Percentiles rank a stretch among this genome's conserved stretches.
These are phyloP conservation scores for Botrytis elliptica DNA, from an alignment of 2,329 filamentous ascomycete species.

Conservation along the genomic window DNA sequence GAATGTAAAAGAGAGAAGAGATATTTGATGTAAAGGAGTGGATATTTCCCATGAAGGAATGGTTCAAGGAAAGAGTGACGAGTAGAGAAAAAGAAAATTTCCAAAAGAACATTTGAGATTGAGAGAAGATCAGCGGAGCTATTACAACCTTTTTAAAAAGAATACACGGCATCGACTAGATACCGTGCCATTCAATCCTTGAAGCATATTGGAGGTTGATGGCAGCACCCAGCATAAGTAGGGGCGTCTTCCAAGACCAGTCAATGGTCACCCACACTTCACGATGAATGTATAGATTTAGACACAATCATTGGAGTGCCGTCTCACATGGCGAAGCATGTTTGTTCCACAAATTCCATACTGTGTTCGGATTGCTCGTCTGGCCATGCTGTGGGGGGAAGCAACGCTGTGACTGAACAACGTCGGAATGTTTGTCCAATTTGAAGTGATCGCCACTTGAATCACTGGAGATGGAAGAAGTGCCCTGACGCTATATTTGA, in stretches of 20 bases:
- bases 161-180: conserved; percentile 5
- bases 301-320: conserved; percentile 2
- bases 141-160: conserved; percentile 10
- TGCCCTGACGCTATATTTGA: conserved; percentile 12
- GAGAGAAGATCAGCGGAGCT: background rate
- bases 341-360: conserved; percentile 5
- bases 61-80: conserved; percentile 1
- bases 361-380: background rate
- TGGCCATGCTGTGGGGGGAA: background rate
- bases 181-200: background rate
- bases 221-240: background rate
- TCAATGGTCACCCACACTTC: conserved; percentile 7
- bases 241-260: background rate
- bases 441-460: background rate
- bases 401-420: conserved; percentile 3
- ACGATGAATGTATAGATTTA: background rate
- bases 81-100: background rate
- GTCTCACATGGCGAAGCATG: conserved; percentile 12
- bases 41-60: background rate
- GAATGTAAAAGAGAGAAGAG: background rate
- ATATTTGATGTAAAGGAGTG: background rate
- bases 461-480: conserved; percentile 2
- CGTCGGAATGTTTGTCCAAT: conserved; percentile 10
- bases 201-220: background rate
- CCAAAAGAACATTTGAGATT: background rate